Evolutionary conservation across 2,329 filamentous ascomycete genomes (phyloP), one percentile per base, ranked within the genome.

Genomic region (Pseudocercospora pini-densiflorae): DNA sequence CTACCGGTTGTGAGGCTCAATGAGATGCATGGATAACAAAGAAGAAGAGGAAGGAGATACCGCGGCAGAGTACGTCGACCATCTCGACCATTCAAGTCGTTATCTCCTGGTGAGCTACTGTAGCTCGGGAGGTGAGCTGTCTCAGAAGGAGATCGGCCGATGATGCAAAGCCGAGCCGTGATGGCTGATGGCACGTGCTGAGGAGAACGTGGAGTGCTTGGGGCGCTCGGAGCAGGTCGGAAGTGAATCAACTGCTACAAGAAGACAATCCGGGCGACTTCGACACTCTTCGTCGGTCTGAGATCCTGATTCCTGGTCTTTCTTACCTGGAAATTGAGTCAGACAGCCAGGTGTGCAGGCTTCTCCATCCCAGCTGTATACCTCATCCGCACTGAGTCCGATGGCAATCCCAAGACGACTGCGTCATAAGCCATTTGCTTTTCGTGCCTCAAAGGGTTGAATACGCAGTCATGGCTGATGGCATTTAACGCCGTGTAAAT

Each of bases 11-110:
- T 21, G 47, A 51, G 47, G 47, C 47, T 51, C 21, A 51, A 51
- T 51, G 47, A 24, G 47, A 19, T 51, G 47, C 47, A 51, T 51
- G 47, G 47, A 51, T 51, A 51, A 51, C 47, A 51, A 51, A 51
- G 47, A 16, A n/a, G 33, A 47, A 51, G 21, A 21, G 47, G 47
- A 51, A 51, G 47, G 47, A 51, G 47, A 51, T 24, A 51, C 47
- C 47, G 47, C 47, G 47, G 19, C 14, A 51, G 9, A 51, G 47
- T 51, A 24, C 10, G 19, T 23, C 47, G 19, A 12, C 21, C 47
- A 24, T 51, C 47, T 21, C 24, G 47, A 51, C 47, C 47, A 51
- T 51, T 51, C 47, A 51, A 24, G 47, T 51, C 47, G 47, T 51
- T 24, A 24, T 24, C 21, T 24, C 21, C 47, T 51, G n/a, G 45